Percentiles rank a stretch among this genome's conserved stretches.
phyloP scores from a whole-genome alignment of 768 basidiomycete species.

The Kondoa subrosea region DNA sequence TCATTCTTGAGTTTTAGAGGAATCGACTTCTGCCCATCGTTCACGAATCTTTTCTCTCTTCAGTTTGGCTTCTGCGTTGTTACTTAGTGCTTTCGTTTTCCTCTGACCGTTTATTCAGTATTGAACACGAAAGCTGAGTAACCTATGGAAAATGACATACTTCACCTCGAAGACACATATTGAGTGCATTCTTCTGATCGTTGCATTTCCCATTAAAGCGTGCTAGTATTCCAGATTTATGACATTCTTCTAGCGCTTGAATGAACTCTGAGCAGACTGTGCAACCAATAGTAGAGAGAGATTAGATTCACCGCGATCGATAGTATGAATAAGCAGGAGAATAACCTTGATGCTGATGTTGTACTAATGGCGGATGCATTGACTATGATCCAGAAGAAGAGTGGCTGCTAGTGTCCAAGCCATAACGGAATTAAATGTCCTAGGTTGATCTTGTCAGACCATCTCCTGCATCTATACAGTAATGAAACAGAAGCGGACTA shows the following conservation, averaged over 20 bases:
- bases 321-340: not conserved
- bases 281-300: not conserved
- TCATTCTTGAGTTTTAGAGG: constrained; percentile 12
- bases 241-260: constrained; percentile 19
- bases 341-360: not conserved
- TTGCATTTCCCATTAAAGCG: constrained; percentile 20
- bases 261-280: constrained; percentile 16
- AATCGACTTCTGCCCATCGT: constrained; percentile 16
- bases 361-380: not conserved
- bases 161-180: constrained; percentile 15
- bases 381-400: not conserved
- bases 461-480: not conserved
- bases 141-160: not conserved
- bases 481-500: constrained; percentile 93
- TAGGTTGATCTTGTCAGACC: too few relatives aligned
- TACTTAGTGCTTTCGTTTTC: constrained; percentile 3
- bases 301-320: not conserved
- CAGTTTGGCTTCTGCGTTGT: constrained; percentile 15
- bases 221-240: not conserved
- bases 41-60: constrained; percentile 13
- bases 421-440: too few relatives aligned
- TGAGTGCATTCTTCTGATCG: constrained; percentile 14
- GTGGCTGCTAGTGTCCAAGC: not conserved
- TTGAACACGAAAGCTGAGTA: not conserved
- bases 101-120: constrained; percentile 8